Evolutionary conservation across 495 filamentous ascomycete genomes (phyloP), one percentile per base, ranked within the genome.

Genomic region (Penicillium turbatum): DNA sequence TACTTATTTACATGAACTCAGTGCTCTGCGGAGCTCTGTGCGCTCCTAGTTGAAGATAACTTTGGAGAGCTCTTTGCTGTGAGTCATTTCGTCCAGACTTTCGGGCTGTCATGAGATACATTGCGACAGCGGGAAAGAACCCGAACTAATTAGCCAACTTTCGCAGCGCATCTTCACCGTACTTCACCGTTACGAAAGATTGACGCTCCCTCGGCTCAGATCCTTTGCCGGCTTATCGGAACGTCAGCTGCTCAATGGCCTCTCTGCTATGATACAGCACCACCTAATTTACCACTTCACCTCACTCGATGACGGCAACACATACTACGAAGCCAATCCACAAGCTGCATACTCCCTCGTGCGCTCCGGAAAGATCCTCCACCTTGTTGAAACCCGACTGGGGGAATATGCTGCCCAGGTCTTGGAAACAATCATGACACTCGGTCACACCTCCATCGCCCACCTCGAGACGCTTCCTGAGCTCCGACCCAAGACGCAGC

Each of bases 1-100:
- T 60, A 53, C 30, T 42, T 38, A 54, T 56, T 57, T 36, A 57
- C 57, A 30, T 53, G 29, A 42, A 77, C 69, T 78, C 42, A 82
- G 76, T 75, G 87, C 61, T 75, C 80, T 38, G 79, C 82, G 63
- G 88, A 97, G 80, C 86, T 97, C 46, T 95, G 89, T 72, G 77
- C 83, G 70, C 83, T 96, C 61, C 80, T 97, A n/a, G 83, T 97
- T 40, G 81, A 89, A 54, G 89, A 96, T 62, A 79, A 87, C 17
- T 89, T 91, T 69, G 93, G 93, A 58, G 88, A 95, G 63, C 79
- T 98, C 26, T 87, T 89, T 45, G 88, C 89, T 65, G 92, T 97
- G 86, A 62, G 89, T 78, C n/a, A 16, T 27, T 12, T 29, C 27
- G 29, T 30, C 19, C 19, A 43, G 10, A 42, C 30, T 13, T 30